Evolutionary conservation across 768 basidiomycete genomes (phyloP), one percentile per base, ranked within the genome.

Genomic region (Pilatotrama ljubarskyi): DNA sequence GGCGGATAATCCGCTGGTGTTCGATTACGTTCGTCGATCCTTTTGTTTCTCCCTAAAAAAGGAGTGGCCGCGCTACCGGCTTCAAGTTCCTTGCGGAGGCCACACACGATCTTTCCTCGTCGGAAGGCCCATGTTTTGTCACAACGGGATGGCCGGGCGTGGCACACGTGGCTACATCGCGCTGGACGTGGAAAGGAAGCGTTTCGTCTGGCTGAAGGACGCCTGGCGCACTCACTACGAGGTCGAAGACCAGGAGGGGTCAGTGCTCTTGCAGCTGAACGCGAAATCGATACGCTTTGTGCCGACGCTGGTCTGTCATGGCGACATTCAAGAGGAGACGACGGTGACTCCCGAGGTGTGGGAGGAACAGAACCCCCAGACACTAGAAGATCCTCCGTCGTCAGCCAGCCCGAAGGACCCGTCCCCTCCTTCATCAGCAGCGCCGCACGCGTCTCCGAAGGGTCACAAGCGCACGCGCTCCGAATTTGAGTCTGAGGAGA

Each of bases 111-210:
- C 26, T 7, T 62, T 59, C 41, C 51, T 65, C 7, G 43, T 62
- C 22, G 54, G 48, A 35, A 52, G 43, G 36, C 61, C 49, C 2
- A 14, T n/a, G 6, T 59, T 55, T 25, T 17, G 13, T 1, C 44
- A 53, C 11, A 26, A 29, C 22, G 58, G 61, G 0, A 55, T 62
- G 42, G 58, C 50, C 5, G 58, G 64, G 2, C 64, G 61, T 1
- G 61, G 53, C 2, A 62, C 64, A 1, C 51, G 41, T 15, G 58
- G 65, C 7, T 63, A 63, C 32, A 49, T 66, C 24, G 65, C 62
- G 1, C 41, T 48, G 41, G 61, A 66, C 26, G 17, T 38, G 29
- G 18, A 24, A 13, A 25, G n/a, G 5, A 49, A 32, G 17, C 7
- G 37, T 1, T 48, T 29, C 38, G n/a, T 32, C 5, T 56, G 55